Evolutionary conservation across 2,329 filamentous ascomycete species (phyloP), one percentile per base, ranked within the genome.

Genomic region (Penicillium sp.): DNA sequence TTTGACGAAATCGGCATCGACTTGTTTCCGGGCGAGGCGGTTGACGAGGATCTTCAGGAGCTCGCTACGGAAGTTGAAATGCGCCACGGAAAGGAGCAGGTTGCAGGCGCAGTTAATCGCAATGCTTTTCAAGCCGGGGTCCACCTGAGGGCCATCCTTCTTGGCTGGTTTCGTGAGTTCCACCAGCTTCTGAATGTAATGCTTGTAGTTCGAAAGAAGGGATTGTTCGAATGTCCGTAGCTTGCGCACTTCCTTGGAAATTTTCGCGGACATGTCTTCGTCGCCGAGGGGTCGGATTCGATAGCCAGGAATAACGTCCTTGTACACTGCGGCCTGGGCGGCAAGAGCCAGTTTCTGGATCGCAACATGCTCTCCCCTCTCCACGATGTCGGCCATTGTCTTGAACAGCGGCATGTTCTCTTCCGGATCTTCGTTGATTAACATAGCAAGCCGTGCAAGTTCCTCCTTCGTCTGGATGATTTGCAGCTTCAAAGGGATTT

Each of bases 61-160:
- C 46, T 97, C 91, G 43, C 77, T 79, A 35, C 93, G 84, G 69
- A 95, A 96, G 75, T 98, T 98, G 80, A 98, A 98, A 72, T 98
- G 94, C 3, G 93, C 87, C 1, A 96, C 89, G 2, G 85, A 77
- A 17, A 80, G 81, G 35, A 97, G 71, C 15, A 98, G 77, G 26
- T 79, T 85, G 69, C 89, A 95, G 2, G 86, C 84, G 93, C 98
- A 37, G 82, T 26, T 84, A 50, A 95, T 84, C 4, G 93, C 91
- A 24, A 95, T 78, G 45, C 77, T 85, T 6, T 82, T 80, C 22
- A 96, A 55, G 17, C 73, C 67, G 29, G 64, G n/a, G n/a, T n/a
- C n/a, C 54, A 46, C 74, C 68, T 3, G 57, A 57, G 13, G 57
- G 54, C 55, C 55, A 29, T 57, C 51, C 32, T 59, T 69, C 46